Conservation (phyloP, 2,329 filamentous ascomycete species). For the Cryphonectria radicalis region DNA sequence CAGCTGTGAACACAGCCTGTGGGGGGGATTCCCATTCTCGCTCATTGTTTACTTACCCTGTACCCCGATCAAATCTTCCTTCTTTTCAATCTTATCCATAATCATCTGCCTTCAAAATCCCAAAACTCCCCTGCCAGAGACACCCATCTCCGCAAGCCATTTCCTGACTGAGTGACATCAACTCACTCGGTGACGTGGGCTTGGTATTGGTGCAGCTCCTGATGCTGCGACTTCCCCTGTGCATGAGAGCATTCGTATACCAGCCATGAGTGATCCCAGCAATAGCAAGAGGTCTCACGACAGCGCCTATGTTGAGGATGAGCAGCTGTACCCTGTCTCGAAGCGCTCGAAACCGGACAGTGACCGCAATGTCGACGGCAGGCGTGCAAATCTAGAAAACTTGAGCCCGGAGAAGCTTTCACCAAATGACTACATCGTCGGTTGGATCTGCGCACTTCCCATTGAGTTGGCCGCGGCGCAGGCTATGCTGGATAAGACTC, state of each 20-base stretch:
- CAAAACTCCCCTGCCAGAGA: not conserved
- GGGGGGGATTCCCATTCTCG: not conserved
- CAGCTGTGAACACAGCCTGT: too few relatives aligned
- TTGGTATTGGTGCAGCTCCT: not conserved
- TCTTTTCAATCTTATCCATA: not conserved
- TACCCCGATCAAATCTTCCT: not conserved
- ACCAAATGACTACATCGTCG: constrained; percentile 4
- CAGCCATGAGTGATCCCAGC: not conserved
- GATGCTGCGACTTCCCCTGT: not conserved
- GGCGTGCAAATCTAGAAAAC: not conserved
- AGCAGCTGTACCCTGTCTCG: not conserved
- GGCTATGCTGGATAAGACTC: constrained; percentile 21
- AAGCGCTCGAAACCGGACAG: not conserved
- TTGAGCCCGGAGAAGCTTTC: not conserved
- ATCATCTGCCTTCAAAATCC: not conserved
- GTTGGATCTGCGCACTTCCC: constrained; percentile 27
- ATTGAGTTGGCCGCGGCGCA: constrained; percentile 24
- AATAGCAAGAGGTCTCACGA: not conserved
- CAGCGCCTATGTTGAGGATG: not conserved
- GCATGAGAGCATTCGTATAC: not conserved
- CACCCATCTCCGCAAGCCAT: not conserved
- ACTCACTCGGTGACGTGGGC: not conserved
- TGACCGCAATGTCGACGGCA: not conserved
- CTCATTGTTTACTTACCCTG: not conserved
- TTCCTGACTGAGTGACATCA: not conserved